These are phyloP conservation scores for Tylopilus felleus DNA, from an alignment of 768 basidiomycete species.

Conservation along the genomic window DNA sequence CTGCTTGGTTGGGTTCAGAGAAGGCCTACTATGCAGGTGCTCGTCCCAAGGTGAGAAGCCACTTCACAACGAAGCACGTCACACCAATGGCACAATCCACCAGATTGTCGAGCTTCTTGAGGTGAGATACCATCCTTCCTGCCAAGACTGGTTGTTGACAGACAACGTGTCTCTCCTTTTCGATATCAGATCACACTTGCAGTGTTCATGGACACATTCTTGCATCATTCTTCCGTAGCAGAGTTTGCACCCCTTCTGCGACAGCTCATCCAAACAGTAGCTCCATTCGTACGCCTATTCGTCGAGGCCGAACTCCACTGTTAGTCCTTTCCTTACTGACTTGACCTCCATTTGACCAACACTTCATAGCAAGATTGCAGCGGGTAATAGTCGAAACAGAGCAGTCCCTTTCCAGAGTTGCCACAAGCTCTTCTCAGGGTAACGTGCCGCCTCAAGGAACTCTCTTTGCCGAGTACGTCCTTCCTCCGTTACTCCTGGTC, in stretches of 20 bases:
- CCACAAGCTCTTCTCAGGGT: not conserved
- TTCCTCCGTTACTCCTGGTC: not conserved
- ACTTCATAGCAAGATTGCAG: slow-evolving; percentile 19
- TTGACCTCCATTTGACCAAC: not conserved
- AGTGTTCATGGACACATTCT: slow-evolving; percentile 13
- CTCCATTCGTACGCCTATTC: slow-evolving; percentile 22
- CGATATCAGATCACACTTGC: slow-evolving; percentile 19
- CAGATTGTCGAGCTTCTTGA: slow-evolving; percentile 51
- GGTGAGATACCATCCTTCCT: slow-evolving; percentile 31
- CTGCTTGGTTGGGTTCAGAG: slow-evolving; percentile 42
- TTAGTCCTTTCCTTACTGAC: slow-evolving; percentile 1
- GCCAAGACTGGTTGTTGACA: not conserved
- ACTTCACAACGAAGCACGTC: not conserved
- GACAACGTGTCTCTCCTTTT: not conserved
- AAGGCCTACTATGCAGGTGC: slow-evolving; percentile 53
- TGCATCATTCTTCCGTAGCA: not conserved
- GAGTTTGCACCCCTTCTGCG: slow-evolving; percentile 13
- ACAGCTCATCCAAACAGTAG: slow-evolving; percentile 18
- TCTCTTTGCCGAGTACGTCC: slow-evolving; percentile 12
- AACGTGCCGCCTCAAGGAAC: not conserved
- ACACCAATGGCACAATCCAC: not conserved
- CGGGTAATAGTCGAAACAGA: slow-evolving; percentile 13
- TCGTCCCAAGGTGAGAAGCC: slow-evolving; percentile 43
- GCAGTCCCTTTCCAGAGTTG: not conserved
- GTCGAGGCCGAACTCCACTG: slow-evolving; percentile 22